Conservation (phyloP, 306 rosid species). For the Medicago arabica region DNA sequence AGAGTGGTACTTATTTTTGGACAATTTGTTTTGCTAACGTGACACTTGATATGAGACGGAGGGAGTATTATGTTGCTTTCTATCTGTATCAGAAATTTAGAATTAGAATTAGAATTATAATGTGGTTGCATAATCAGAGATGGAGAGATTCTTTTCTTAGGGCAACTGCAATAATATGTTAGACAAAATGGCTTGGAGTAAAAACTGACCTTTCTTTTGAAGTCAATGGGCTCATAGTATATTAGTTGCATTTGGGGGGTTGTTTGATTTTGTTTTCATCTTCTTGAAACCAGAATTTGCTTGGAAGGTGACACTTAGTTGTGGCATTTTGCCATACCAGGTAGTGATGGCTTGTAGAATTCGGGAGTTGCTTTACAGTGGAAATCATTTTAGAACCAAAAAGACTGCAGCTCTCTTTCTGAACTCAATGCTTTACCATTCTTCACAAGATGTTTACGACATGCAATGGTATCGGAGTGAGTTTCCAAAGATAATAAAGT, state of each 20-base stretch:
- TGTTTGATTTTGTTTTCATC: not conserved
- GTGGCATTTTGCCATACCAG: constrained; percentile 21
- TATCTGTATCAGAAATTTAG: not conserved
- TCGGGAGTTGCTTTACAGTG: constrained; percentile 17
- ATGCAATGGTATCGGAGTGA: constrained; percentile 59
- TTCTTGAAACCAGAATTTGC: not conserved
- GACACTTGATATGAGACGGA: not conserved
- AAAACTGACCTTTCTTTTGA: not conserved
- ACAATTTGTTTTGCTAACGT: not conserved
- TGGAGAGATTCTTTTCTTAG: not conserved
- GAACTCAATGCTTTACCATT: constrained; percentile 57
- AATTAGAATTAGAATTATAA: not conserved
- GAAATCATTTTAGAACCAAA: constrained; percentile 42
- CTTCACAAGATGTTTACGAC: constrained; percentile 50
- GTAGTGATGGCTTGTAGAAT: constrained; percentile 50
- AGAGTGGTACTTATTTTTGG: not conserved
- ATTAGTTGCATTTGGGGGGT: not conserved
- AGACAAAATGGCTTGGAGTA: constrained; percentile 20
- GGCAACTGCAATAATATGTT: not conserved
- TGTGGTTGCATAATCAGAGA: not conserved
- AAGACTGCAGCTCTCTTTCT: constrained; percentile 45
- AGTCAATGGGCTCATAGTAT: not conserved
- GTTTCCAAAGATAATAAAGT: constrained; percentile 52
- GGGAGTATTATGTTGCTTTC: not conserved
- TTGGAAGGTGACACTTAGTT: constrained; percentile 21